Conservation (phyloP, 352 stramenopile species). For the Elongisporangium senticosum region DNA sequence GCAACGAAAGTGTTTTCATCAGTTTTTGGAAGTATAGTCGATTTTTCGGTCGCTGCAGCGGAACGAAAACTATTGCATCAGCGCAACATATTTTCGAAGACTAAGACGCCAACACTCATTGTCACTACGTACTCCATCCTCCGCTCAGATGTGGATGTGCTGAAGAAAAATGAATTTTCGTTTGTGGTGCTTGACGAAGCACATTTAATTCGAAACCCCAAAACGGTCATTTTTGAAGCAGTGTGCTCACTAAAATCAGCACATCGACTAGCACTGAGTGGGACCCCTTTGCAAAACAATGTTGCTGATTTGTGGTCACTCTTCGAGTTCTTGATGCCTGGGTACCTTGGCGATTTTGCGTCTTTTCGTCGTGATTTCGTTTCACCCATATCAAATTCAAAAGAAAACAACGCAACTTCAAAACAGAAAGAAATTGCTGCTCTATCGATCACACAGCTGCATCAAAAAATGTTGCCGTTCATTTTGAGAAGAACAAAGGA, state of each 20-base stretch:
- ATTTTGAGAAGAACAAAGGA: constrained; percentile 96
- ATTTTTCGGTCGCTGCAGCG: constrained; percentile 64
- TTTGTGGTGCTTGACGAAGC: constrained; percentile 96
- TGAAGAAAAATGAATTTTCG: constrained; percentile 53
- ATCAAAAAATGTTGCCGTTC: constrained; percentile 97
- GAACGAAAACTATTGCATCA: constrained; percentile 38
- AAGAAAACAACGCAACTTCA: constrained; percentile 50
- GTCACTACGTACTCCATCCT: constrained; percentile 87
- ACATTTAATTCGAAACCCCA: constrained; percentile 96
- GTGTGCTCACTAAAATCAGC: constrained; percentile 67
- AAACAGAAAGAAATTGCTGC: constrained; percentile 75
- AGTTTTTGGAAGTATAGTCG: constrained; percentile 57
- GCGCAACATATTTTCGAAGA: constrained; percentile 20
- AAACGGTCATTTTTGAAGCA: constrained; percentile 83
- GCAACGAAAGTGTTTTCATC: constrained; percentile 76
- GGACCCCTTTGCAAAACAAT: constrained; percentile 97
- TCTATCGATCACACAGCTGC: constrained; percentile 89
- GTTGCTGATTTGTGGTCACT: constrained; percentile 96
- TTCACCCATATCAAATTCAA: constrained; percentile 51
- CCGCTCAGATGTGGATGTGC: constrained; percentile 68
- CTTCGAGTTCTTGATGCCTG: constrained; percentile 98
- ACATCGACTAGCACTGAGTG: constrained; percentile 93
- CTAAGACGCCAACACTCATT: constrained; percentile 27
- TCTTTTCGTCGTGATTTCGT: constrained; percentile 60
- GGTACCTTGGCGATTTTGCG: constrained; percentile 91